Evolutionary conservation across 2,329 filamentous ascomycete genomes (phyloP), one percentile per base, ranked within the genome.

Genomic region (Akanthomyces dipterigenus): DNA sequence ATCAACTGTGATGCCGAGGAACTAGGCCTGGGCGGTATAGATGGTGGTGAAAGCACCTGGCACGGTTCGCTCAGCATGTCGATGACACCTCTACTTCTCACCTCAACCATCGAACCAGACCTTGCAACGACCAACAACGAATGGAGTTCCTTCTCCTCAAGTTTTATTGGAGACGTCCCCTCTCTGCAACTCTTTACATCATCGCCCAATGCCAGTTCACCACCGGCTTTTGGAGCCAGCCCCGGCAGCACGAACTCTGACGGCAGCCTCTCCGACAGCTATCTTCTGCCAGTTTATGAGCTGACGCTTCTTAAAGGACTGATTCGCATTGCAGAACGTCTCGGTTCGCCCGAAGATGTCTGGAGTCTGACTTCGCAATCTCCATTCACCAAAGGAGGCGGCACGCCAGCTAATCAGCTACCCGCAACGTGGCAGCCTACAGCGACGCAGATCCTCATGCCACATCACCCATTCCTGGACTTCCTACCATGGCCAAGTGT

Each of bases 381-480:
- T 1, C 78, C 79, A 3, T 84, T 84, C 70, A 66, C 71, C 67
- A 62, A 65, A 24, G 68, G 70, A 55, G 62, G 56, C 16, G 68
- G 65, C 24, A 70, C 70, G 49, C 64, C 74, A 66, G 45, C 70
- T 9, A 65, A 73, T 14, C 71, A 76, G 51, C 70, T 85, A 8
- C 81, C 80, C 2, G 50, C 61, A 16, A 75, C 79, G 42, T 80
- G 82, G 72, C 78, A 74, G 36, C 83, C 83, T 14, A 85, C 81
- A 0, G 59, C 71, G 11, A 73, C 77, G 0, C 83, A 86, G 66
- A 66, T 76, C 9, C 65, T 74, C 2, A 71, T 83, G 16, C 78
- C 81, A 1, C 83, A 86, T 64, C 83, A 86, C 65, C 82, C 84
- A 1, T 62, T 84, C 14, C 69, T 86, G 12, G 83, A 87, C 67